Base-by-base conservation (phyloP, 75 land plant species). In the Picea glauca region DNA sequence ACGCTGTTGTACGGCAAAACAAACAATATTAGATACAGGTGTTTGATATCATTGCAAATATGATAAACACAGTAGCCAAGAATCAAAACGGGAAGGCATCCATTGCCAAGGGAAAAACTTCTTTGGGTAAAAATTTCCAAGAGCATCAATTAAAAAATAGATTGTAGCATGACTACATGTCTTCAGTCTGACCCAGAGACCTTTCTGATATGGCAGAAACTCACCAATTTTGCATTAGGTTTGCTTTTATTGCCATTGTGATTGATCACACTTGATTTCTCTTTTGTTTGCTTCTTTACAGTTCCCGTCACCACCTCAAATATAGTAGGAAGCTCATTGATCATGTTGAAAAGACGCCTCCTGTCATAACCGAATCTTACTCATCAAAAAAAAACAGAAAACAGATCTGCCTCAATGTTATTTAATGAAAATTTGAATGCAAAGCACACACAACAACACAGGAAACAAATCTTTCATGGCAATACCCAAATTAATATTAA, bases 251-350 rank as follows among this genome's bases (percentile, higher is more conserved):
- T 85, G 82, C 81, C 82, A 74, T 84, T 82, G 31, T 88, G 76
- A 72, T 82, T 79, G 72, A 83, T 82, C 46, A 85, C 81, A 46
- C 80, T 77, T 57, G 89, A 79, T 59, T 87, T 90, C 77, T 91
- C 91, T 62, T 80, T 87, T 21, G 60, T 63, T 54, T 73, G 84
- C 60, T 82, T 88, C 87, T 82, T 88, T 46, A 84, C 76, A 77
- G 66, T 82, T 64, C 93, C 93, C 72, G 86, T 90, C 35, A 91
- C 90, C 68, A 90, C 84, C 57, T 91, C 93, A 82, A 90, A 88
- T 67, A 91, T 85, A 35, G 93, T 90, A 43, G 93, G 93, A 18
- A 90, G 83, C 68, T 91, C 93, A 90, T 91, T 91, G 74, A 91
- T 90, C 93, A 91, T 84, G 58, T 79, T 84, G 77, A 91, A 91